Base-by-base conservation (phyloP, 139 green algal genomes). In the Microglena sp. region DNA sequence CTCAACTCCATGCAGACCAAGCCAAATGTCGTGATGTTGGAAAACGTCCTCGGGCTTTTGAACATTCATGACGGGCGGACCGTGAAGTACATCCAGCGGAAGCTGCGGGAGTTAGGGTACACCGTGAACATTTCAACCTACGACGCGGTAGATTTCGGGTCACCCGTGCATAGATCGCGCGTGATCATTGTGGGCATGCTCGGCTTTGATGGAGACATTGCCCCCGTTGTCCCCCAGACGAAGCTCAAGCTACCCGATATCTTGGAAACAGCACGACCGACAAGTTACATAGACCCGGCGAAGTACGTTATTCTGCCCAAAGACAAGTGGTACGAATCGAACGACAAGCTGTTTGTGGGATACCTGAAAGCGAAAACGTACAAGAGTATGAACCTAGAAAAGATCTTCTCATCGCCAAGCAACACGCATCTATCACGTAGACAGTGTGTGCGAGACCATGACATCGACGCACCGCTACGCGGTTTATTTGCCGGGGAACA, bases 1-100 rank as follows among this genome's bases (percentile, higher is more conserved):
- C 7, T 60, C 7, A 60, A 60, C n/a, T 22, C 53, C 21, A n/a
- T n/a, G n/a, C n/a, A n/a, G n/a, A 60, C n/a, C 53, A 60, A 60
- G 24, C 53, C 53, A 8, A 22, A 18, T 33, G 21, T 60, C n/a
- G 53, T 60, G n/a, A 26, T 60, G 7, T 18, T 60, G 8, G 53
- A 60, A 60, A 60, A 60, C 53, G 53, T 60, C 15, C 53, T 26
- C 6, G 53, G 53, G 7, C 53, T 60, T 18, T 11, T 60, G 8
- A 33, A 26, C 53, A 60, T 60, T 26, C 8, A 60, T 26, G 7
- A 60, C 7, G 53, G 53, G 18, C 7, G 31, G 31, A 60, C 53
- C 6, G 18, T 60, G 24, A 8, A 26, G 18, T 60, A 28, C 53
- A 60, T 60, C 53, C 27, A 60, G 31, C 27, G 24, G 8, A 15